phyloP scores from a whole-genome alignment of 2,329 filamentous ascomycete genomes.

The Cadophora malorum region DNA sequence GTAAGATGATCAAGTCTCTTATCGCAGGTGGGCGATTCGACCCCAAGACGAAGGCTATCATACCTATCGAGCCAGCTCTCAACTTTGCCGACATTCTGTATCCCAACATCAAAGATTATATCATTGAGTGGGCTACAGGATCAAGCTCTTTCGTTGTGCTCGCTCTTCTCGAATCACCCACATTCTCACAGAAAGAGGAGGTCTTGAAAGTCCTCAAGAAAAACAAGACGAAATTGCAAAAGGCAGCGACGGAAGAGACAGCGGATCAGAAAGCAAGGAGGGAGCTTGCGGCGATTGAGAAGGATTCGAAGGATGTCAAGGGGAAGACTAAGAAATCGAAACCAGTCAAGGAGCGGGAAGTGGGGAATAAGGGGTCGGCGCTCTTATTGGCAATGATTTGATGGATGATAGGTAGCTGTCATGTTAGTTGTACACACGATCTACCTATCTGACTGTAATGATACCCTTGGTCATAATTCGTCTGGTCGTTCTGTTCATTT shows the following conservation, averaged over 20 bases:
- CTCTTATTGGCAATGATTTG: slow-evolving; percentile 64
- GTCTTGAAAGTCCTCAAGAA: slow-evolving; percentile 74
- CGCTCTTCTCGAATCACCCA: slow-evolving; percentile 76
- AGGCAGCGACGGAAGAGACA: slow-evolving; percentile 67
- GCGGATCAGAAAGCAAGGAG: slow-evolving; percentile 58
- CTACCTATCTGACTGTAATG: slow-evolving; percentile 22
- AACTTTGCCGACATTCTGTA: slow-evolving; percentile 86
- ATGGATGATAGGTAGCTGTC: slow-evolving; percentile 16
- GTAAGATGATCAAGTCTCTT: slow-evolving; percentile 88
- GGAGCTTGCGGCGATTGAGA: slow-evolving; percentile 53
- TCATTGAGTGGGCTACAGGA: slow-evolving; percentile 85
- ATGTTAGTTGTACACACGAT: slow-evolving; percentile 4
- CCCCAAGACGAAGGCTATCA: slow-evolving; percentile 70
- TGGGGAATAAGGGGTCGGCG: slow-evolving; percentile 68
- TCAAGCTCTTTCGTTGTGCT: slow-evolving; percentile 87
- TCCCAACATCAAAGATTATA: slow-evolving; percentile 74
- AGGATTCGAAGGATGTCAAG: slow-evolving; percentile 46
- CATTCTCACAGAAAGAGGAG: slow-evolving; percentile 71
- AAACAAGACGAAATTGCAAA: slow-evolving; percentile 73
- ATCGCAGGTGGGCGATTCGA: slow-evolving; percentile 91
- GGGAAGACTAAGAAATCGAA: slow-evolving; percentile 53
- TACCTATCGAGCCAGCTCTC: slow-evolving; percentile 76
- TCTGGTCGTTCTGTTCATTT: slow-evolving; percentile 5
- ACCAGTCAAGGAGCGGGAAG: slow-evolving; percentile 48
- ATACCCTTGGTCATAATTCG: slow-evolving; percentile 25